phyloP scores from a whole-genome alignment of 257 asterid species.

The Cynanchum wilfordii region DNA sequence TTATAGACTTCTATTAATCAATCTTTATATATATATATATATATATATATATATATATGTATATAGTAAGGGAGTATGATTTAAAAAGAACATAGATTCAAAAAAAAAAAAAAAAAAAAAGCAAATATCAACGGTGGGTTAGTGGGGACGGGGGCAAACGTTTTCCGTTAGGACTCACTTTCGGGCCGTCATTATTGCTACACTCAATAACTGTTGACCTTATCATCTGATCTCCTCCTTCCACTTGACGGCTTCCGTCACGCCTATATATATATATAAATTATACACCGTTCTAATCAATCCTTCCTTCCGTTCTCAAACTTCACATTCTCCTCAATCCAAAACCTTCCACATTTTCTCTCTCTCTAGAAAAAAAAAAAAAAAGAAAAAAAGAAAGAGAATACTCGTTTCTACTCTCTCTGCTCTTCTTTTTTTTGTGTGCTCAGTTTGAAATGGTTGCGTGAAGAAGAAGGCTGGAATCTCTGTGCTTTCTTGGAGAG shows the following conservation, averaged over 20 bases:
- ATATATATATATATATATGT: no score
- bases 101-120: constrained; percentile 24
- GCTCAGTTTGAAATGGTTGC: constrained; percentile 54
- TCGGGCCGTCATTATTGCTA: constrained; percentile 37
- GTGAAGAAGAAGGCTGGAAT: constrained; percentile 61
- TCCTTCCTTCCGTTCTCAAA: constrained; percentile 12
- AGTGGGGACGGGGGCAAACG: constrained; percentile 39
- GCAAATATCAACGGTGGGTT: background rate
- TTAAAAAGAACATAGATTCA: background rate
- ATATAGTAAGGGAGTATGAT: background rate
- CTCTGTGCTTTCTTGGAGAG: constrained; percentile 35
- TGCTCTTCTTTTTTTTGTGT: background rate
- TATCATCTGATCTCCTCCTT: background rate
- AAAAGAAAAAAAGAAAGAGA: no score
- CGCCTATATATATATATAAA: constrained; percentile 31
- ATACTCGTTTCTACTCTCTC: constrained; percentile 15
- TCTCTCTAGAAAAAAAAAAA: background rate
- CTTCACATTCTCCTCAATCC: background rate
- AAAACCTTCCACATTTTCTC: constrained; percentile 10
- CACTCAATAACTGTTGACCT: constrained; percentile 13
- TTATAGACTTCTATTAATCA: no score
- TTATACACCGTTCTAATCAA: constrained; percentile 27
- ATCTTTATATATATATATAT: no score
- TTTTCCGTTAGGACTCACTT: constrained; percentile 51
- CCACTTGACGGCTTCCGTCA: constrained; percentile 44